phyloP scores from a whole-genome alignment of 306 rosid species.

The Dryas drummondii region DNA sequence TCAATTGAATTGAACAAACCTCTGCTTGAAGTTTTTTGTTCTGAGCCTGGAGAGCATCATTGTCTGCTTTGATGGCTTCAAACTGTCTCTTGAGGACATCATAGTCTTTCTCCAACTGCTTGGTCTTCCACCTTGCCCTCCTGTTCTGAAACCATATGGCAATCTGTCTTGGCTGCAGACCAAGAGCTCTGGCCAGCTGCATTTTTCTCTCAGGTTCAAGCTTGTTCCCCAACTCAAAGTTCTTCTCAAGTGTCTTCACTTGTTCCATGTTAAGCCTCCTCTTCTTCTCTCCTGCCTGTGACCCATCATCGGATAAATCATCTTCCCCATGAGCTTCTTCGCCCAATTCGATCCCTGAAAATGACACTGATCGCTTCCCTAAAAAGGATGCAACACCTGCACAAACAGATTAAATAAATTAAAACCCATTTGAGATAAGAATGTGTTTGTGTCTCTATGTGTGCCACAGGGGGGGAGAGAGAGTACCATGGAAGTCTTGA shows the following conservation, averaged over 20 bases:
- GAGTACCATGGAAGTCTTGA: slow-evolving; percentile 79
- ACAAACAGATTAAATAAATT: background rate
- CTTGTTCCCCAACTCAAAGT: slow-evolving; percentile 88
- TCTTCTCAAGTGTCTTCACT: slow-evolving; percentile 91
- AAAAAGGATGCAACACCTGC: slow-evolving; percentile 73
- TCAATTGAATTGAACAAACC: slow-evolving; percentile 37
- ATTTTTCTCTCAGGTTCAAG: slow-evolving; percentile 96
- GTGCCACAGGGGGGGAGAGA: background rate
- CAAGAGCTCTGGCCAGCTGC: slow-evolving; percentile 89
- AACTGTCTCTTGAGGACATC: slow-evolving; percentile 79
- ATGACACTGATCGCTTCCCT: slow-evolving; percentile 88
- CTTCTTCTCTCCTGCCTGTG: slow-evolving; percentile 89
- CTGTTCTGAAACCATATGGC: slow-evolving; percentile 96
- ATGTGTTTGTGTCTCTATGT: background rate
- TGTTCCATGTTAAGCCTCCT: slow-evolving; percentile 89
- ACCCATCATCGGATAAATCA: slow-evolving; percentile 85
- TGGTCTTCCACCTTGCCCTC: slow-evolving; percentile 96
- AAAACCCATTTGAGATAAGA: background rate
- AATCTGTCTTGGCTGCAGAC: slow-evolving; percentile 84
- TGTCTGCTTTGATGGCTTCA: slow-evolving; percentile 70
- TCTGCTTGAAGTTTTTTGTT: slow-evolving; percentile 86
- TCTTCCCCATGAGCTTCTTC: slow-evolving; percentile 73
- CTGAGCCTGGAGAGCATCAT: slow-evolving; percentile 69
- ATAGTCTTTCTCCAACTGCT: slow-evolving; percentile 90
- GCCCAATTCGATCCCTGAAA: slow-evolving; percentile 72